Evolutionary conservation across 495 filamentous ascomycete species (phyloP), one percentile per base, ranked within the genome.

Genomic region (Zalerion maritima): DNA sequence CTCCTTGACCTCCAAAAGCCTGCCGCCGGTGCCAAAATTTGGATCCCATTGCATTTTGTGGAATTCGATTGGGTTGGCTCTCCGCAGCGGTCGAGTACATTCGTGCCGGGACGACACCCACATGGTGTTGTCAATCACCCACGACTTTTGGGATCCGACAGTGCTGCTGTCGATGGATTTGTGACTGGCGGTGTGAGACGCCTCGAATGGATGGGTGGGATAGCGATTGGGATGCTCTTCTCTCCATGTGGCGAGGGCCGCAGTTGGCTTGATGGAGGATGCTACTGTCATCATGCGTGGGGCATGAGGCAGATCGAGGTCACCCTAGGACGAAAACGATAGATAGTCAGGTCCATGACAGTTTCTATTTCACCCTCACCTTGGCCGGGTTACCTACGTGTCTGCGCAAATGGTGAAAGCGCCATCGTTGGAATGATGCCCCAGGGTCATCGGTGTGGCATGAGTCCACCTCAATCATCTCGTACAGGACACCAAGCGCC

Each of bases 221-320:
- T 51, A 51, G 19, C 45, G 39, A 14, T 30, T 31, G 8, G 39
- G 14, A 25, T 48, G 45, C 21, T 35, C 35, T 16, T 20, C 33
- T 32, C 45, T 40, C 47, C 47, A 51, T n/a, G 31, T 35, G 12
- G 40, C 16, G 8, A 51, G 42, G 11, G 24, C 36, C 22, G 43
- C 20, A 1, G 47, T 49, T 28, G 47, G 47, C 13, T 46, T 40
- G 24, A 49, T 46, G 2, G 45, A 41, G 6, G 47, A 43, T 26
- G 47, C 46, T 14, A 48, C 48, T 10, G 45, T 51, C 6, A 38
- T 49, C 47, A 51, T 49, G 38, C 48, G 47, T n/a, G 45, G 47
- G 13, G 46, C 44, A 24, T 48, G 47, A 9, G 47, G 47, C 21
- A 49, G 45, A 18, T 46, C 45, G 14, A 49, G 42, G 13, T 49